A percentile compares a stretch with the other conserved stretches of the same genome.
Conservation (phyloP, 2,329 filamentous ascomycete species). For the Fusarium veterinarium region DNA sequence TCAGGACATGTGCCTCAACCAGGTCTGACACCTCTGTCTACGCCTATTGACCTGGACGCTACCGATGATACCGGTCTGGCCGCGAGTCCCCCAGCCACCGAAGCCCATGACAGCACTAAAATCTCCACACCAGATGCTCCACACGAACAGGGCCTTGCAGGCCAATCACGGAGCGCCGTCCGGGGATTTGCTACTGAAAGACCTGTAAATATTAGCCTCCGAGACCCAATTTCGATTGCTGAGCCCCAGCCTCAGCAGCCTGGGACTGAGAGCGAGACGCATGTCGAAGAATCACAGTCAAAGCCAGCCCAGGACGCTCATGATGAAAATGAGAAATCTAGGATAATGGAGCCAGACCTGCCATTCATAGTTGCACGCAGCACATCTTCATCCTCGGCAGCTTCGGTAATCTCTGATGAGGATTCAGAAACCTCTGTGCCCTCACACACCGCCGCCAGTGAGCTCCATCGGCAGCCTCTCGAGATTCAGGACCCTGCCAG, state of each 20-base stretch:
- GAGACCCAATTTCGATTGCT: conserved; percentile 8
- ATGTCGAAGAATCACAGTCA: conserved; percentile 5
- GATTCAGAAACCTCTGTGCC: conserved; percentile 9
- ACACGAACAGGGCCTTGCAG: conserved; percentile 6
- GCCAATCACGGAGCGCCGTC: conserved; percentile 23
- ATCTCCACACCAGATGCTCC: conserved; percentile 6
- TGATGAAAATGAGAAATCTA: conserved; percentile 22
- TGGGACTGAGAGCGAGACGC: conserved; percentile 8
- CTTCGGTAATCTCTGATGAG: conserved; percentile 13
- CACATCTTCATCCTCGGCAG: not conserved
- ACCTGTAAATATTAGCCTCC: conserved; percentile 15
- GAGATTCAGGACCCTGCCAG: not conserved
- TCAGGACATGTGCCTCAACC: not conserved
- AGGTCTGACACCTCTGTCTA: not conserved
- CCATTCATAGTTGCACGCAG: conserved; percentile 14
- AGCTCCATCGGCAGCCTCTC: not conserved
- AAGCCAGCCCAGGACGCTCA: conserved; percentile 11
- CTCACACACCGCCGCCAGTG: conserved; percentile 6
- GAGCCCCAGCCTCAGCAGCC: conserved; percentile 14
- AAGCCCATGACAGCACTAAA: conserved; percentile 3
- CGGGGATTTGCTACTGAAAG: conserved; percentile 1
- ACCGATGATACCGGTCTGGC: not conserved
- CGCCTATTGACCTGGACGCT: not conserved
- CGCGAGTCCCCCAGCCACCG: conserved; percentile 1
- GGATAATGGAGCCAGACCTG: conserved; percentile 23